Evolutionary conservation across 176 grass and related monocot species (phyloP), one percentile per base, ranked within the genome.

Genomic region (Aegilops bicornis): DNA sequence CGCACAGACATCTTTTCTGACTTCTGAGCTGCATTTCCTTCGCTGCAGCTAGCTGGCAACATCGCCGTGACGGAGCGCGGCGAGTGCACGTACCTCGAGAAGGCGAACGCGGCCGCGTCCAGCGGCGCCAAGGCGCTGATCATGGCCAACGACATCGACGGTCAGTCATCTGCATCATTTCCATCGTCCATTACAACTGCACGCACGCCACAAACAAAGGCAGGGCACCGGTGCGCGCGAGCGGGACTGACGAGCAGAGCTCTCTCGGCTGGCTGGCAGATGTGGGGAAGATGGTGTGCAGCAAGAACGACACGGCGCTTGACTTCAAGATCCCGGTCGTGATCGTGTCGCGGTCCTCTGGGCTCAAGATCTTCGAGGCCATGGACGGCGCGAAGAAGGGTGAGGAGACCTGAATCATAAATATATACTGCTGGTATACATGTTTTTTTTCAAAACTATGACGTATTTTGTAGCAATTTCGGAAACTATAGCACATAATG

Each of bases 81-180:
- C 15, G 90, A 94, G 67, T 98, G 97, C 83, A 86, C 88, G 22
- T 98, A 92, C 84, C 67, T 92, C 47, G 81, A 92, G 69, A 98
- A 96, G 83, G 97, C 94, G 10, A 83, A 78, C 80, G 48, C 84
- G 36, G 94, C 90, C 15, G 84, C 91, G 72, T 89, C 84, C 29
- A 45, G 84, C 61, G 91, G 89, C 54, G 96, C 93, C 1, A 32
- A 48, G 31, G 92, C 87, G 56, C 25, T 98, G 86, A 48, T 98
- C 76, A 31, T 98, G 60, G 69, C 92, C 68, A 98, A 96, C 76
- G 74, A 90, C 48, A 48, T 77, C 23, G 80, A 98, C 6, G 92
- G 95, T 97, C 66, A 12, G 65, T 87, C 43, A 74, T 11, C 30
- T 70, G 59, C 37, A 56, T 48, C 39, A 48, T 48, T 48, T 43